Conservation (phyloP, 31 red algal genomes). For the Endocladia muricata region DNA sequence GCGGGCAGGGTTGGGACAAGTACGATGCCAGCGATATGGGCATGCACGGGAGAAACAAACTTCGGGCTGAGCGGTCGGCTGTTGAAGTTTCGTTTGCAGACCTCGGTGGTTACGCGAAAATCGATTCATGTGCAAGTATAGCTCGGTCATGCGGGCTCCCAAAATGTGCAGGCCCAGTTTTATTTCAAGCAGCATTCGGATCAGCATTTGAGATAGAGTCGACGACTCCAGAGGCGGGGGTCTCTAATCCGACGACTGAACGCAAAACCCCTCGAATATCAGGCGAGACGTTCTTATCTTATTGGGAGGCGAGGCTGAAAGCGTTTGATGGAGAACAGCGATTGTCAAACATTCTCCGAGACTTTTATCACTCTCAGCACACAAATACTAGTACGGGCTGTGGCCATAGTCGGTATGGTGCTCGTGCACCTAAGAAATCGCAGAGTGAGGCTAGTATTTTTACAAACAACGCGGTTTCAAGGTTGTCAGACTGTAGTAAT, state of each 20-base stretch:
- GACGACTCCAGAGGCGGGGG: conserved; percentile 71
- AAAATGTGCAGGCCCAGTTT: conserved; percentile 66
- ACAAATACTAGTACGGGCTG: background rate
- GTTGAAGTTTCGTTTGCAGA: conserved; percentile 67
- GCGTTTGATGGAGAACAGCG: conserved; percentile 65
- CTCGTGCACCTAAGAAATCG: conserved; percentile 21
- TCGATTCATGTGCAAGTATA: conserved; percentile 38
- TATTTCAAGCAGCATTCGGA: conserved; percentile 56
- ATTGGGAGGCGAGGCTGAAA: conserved; percentile 52
- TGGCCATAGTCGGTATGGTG: conserved; percentile 57
- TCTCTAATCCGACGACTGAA: conserved; percentile 36
- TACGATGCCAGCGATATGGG: conserved; percentile 22
- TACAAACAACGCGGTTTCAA: background rate
- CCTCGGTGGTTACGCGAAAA: conserved; percentile 53
- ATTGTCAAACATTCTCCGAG: conserved; percentile 47
- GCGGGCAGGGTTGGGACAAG: conserved; percentile 15
- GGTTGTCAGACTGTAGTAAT: background rate
- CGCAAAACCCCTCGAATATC: conserved; percentile 51
- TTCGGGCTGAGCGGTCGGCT: conserved; percentile 48
- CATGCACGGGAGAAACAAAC: conserved; percentile 49
- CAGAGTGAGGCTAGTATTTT: background rate
- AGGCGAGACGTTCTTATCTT: conserved; percentile 39
- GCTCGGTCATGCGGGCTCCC: conserved; percentile 65
- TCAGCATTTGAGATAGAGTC: conserved; percentile 67
- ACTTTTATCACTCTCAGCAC: conserved; percentile 3